Percentiles rank a stretch among this genome's conserved stretches.
phyloP scores from a whole-genome alignment of 495 filamentous ascomycete genomes.

The Penicillium samsonianum region DNA sequence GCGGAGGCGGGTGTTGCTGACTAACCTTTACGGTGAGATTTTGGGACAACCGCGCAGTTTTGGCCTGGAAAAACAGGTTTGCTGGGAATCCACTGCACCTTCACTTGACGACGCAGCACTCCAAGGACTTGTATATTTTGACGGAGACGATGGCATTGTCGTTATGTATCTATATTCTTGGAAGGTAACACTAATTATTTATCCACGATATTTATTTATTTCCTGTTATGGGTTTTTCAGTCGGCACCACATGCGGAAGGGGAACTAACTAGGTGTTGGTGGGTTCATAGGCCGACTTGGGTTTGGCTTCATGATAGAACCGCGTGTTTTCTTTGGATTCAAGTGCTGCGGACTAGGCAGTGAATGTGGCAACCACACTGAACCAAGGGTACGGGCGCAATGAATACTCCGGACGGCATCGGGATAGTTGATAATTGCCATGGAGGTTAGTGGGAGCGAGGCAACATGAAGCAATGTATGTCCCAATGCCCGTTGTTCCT shows the following conservation, averaged over 20 bases:
- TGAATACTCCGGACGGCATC: not conserved
- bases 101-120: not conserved
- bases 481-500: not conserved
- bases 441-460: constrained; percentile 3
- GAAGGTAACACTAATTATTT: too few species aligned
- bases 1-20: not conserved
- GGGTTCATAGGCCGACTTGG: too few species aligned
- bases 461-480: constrained; percentile 8
- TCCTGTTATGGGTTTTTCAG: too few species aligned
- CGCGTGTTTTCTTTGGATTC: too few species aligned
- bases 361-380: not conserved
- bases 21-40: not conserved
- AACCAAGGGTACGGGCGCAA: not conserved
- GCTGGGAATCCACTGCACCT: not conserved
- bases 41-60: not conserved
- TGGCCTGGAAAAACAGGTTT: not conserved
- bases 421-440: not conserved
- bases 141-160: too few species aligned
- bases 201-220: too few species aligned
- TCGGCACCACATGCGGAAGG: too few species aligned
- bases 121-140: not conserved
- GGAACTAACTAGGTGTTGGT: too few species aligned
- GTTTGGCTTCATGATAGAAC: too few species aligned
- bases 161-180: too few species aligned
- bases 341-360: not conserved